Percentiles rank a stretch among this genome's conserved stretches.
Evolutionary conservation across 2,329 filamentous ascomycete genomes (phyloP).

Genomic region (Leptographium radiaticola): DNA sequence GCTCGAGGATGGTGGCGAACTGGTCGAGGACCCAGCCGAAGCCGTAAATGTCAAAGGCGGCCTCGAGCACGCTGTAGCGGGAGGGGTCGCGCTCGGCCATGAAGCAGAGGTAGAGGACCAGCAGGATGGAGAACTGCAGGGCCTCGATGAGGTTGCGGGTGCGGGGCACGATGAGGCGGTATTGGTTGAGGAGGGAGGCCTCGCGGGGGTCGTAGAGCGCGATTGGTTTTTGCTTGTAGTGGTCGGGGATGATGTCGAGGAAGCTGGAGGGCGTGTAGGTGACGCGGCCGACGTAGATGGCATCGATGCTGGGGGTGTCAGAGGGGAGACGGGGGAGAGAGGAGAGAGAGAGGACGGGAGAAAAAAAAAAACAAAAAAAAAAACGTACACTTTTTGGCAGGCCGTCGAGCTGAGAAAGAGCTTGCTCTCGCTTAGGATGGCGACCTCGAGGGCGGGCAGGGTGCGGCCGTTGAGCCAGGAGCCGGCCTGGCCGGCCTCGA

Average conservation of each 20-base stretch:
- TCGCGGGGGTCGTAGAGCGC: slow-evolving; percentile 66
- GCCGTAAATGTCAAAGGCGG: slow-evolving; percentile 58
- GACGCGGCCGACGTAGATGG: slow-evolving; percentile 68
- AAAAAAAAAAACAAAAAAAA: slow-evolving; percentile 17
- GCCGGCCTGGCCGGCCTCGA: slow-evolving; percentile 33
- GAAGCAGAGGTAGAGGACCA: slow-evolving; percentile 55
- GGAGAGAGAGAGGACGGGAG: background rate
- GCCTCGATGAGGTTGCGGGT: slow-evolving; percentile 66
- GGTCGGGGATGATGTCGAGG: slow-evolving; percentile 72
- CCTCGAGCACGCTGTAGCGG: slow-evolving; percentile 43
- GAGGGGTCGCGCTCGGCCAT: slow-evolving; percentile 56
- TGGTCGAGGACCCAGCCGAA: slow-evolving; percentile 72
- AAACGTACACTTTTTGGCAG: slow-evolving; percentile 55
- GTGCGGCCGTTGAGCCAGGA: slow-evolving; percentile 41
- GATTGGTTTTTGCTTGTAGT: slow-evolving; percentile 75
- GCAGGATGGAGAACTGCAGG: slow-evolving; percentile 56
- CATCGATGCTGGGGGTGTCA: slow-evolving; percentile 40
- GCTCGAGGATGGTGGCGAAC: slow-evolving; percentile 62
- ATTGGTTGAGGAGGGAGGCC: slow-evolving; percentile 69
- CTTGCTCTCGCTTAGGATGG: slow-evolving; percentile 73
- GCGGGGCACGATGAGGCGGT: slow-evolving; percentile 69
- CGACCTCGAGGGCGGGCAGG: slow-evolving; percentile 67
- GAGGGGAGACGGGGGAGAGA: background rate
- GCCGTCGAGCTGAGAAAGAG: slow-evolving; percentile 63
- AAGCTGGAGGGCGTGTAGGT: slow-evolving; percentile 74